These are phyloP conservation scores for Kwoniella europaea DNA, from an alignment of 768 basidiomycete species.

Conservation along the genomic window DNA sequence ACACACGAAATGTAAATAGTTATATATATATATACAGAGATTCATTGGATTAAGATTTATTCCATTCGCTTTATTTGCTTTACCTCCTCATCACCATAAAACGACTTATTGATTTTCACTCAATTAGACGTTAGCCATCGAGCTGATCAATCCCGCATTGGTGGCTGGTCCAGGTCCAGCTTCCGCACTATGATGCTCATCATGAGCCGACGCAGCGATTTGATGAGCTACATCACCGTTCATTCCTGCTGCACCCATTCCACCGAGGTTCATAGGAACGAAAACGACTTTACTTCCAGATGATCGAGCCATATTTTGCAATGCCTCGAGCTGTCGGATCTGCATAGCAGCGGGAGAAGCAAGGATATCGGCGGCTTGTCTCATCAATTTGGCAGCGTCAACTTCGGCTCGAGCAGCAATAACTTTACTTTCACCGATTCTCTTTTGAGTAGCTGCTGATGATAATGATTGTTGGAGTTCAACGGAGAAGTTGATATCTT, in stretches of 20 bases:
- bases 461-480: constrained; percentile 91
- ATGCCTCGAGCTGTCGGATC: constrained; percentile 92
- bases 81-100: too few species aligned
- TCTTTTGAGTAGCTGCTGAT: constrained; percentile 94
- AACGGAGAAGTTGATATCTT: constrained; percentile 73
- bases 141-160: constrained; percentile 49
- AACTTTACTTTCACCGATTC: constrained; percentile 88
- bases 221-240: constrained; percentile 40
- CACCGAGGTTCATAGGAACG: constrained; percentile 55
- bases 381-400: constrained; percentile 91
- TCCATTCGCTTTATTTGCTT: too few species aligned
- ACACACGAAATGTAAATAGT: too few species aligned
- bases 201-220: constrained; percentile 33
- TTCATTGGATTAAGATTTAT: too few species aligned
- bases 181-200: constrained; percentile 15
- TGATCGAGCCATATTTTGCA: constrained; percentile 92
- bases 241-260: constrained; percentile 51
- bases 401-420: constrained; percentile 76
- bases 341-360: constrained; percentile 97
- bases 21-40: too few species aligned
- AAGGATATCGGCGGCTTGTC: constrained; percentile 64
- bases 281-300: constrained; percentile 76
- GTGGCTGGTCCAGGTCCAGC: constrained; percentile 29
- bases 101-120: background rate
- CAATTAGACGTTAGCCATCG: constrained; percentile 47